Conservation (phyloP, 257 asterid genomes). For the Solanum medicagineum region DNA sequence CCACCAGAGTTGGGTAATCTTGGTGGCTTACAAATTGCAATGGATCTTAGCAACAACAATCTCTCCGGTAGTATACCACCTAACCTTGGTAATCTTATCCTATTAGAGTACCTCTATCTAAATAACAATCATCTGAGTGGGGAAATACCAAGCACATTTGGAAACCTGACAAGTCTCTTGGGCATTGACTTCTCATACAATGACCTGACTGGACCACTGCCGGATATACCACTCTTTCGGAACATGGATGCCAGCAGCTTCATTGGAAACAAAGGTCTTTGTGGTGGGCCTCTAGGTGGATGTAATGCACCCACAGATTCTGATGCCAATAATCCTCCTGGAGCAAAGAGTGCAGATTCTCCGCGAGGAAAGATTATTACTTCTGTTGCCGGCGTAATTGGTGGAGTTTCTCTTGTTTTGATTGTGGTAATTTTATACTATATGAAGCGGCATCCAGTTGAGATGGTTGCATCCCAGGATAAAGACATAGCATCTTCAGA, state of each 20-base stretch:
- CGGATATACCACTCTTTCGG: slow-evolving; percentile 53
- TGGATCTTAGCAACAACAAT: slow-evolving; percentile 70
- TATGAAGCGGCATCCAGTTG: slow-evolving; percentile 52
- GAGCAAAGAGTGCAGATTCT: slow-evolving; percentile 2
- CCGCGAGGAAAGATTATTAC: slow-evolving; percentile 54
- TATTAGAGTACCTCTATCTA: slow-evolving; percentile 56
- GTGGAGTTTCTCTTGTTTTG: slow-evolving; percentile 75
- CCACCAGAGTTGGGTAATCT: slow-evolving; percentile 71
- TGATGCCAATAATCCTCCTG: slow-evolving; percentile 14
- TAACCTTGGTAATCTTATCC: slow-evolving; percentile 69
- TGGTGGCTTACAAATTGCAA: slow-evolving; percentile 64
- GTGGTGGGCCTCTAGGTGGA: slow-evolving; percentile 77
- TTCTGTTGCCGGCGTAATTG: slow-evolving; percentile 51
- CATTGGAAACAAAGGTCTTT: slow-evolving; percentile 65
- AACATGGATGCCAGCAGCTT: slow-evolving; percentile 70
- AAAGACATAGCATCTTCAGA: slow-evolving; percentile 30
- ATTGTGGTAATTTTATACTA: slow-evolving; percentile 47
- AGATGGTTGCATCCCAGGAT: slow-evolving; percentile 23
- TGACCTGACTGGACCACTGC: slow-evolving; percentile 63
- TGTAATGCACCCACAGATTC: slow-evolving; percentile 23
- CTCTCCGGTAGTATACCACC: slow-evolving; percentile 70
- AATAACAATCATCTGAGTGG: slow-evolving; percentile 68
- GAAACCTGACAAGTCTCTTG: slow-evolving; percentile 60
- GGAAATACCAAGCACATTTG: slow-evolving; percentile 72
- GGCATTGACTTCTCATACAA: slow-evolving; percentile 86